These are phyloP conservation scores for Fusarium chlamydosporum DNA, from an alignment of 2,329 filamentous ascomycete genomes.

Conservation along the genomic window DNA sequence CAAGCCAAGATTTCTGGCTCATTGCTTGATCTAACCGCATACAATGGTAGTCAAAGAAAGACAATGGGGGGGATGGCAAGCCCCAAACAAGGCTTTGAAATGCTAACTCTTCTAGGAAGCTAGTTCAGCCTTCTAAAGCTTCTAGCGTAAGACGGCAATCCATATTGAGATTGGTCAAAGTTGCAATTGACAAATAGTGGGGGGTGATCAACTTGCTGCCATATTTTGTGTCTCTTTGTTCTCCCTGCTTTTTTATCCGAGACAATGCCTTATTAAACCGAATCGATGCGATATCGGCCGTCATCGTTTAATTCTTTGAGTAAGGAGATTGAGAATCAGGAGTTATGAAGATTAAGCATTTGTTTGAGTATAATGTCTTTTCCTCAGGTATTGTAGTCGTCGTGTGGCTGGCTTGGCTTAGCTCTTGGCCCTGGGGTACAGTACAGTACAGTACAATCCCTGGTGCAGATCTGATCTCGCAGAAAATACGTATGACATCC, in stretches of 20 bases:
- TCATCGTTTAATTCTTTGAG: not conserved
- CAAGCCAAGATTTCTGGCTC: conserved; percentile 1
- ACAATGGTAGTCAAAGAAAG: not conserved
- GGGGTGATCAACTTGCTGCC: conserved; percentile 17
- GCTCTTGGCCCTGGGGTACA: conserved; percentile 19
- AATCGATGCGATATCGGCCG: not conserved
- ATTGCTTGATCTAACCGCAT: conserved; percentile 6
- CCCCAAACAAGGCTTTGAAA: not conserved
- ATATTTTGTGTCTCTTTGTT: not conserved
- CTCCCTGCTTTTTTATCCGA: not conserved
- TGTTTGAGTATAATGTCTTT: not conserved
- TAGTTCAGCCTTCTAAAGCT: conserved; percentile 34
- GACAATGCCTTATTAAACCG: not conserved
- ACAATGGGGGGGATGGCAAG: not conserved
- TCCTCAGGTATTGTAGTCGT: not conserved
- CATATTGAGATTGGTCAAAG: conserved; percentile 27
- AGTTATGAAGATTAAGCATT: too few species aligned
- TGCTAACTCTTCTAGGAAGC: conserved; percentile 37
- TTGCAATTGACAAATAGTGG: conserved; percentile 25
- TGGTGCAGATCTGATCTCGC: conserved; percentile 37
- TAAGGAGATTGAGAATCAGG: too few species aligned
- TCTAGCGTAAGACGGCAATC: conserved; percentile 45
- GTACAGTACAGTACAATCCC: conserved; percentile 28
- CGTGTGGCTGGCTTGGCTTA: conserved; percentile 18
- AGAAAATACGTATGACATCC: conserved; percentile 7